Evolutionary conservation across 176 grass and related monocot genomes (phyloP).

Genomic region (Thinopyrum elongatum): DNA sequence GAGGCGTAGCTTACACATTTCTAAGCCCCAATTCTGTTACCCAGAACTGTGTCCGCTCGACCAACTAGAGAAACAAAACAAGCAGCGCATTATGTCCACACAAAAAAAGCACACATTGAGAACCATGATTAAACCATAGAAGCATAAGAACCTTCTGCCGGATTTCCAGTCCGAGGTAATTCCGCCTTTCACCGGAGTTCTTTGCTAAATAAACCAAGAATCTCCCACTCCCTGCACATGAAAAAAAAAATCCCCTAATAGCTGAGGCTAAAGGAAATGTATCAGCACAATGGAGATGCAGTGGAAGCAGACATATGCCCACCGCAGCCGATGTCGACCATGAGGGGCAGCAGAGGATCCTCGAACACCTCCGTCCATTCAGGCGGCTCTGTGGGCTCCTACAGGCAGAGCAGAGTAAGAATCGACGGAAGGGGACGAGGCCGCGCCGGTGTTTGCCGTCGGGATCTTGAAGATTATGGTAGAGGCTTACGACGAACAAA

Average conservation of each 20-base stretch:
- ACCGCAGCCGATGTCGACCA: constrained; percentile 98
- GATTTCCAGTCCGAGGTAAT: constrained; percentile 94
- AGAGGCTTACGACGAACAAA: constrained; percentile 57
- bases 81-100: neutral
- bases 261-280: neutral
- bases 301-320: neutral
- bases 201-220: constrained; percentile 92
- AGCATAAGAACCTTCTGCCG: constrained; percentile 63
- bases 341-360: constrained; percentile 66
- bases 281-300: neutral
- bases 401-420: neutral
- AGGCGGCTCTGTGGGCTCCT: constrained; percentile 61
- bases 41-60: constrained; percentile 79
- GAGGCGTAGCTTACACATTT: constrained; percentile 63
- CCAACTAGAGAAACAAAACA: constrained; percentile 56
- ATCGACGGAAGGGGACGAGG: neutral
- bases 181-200: constrained; percentile 51
- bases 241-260: neutral
- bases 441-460: no score
- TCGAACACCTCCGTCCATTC: constrained; percentile 72
- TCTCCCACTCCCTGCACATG: constrained; percentile 72
- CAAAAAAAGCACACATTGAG: neutral
- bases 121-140: neutral
- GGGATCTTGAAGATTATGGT: neutral
- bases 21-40: constrained; percentile 59